These are phyloP conservation scores for Talaromyces thailandensis DNA, from an alignment of 495 filamentous ascomycete species.

Conservation along the genomic window DNA sequence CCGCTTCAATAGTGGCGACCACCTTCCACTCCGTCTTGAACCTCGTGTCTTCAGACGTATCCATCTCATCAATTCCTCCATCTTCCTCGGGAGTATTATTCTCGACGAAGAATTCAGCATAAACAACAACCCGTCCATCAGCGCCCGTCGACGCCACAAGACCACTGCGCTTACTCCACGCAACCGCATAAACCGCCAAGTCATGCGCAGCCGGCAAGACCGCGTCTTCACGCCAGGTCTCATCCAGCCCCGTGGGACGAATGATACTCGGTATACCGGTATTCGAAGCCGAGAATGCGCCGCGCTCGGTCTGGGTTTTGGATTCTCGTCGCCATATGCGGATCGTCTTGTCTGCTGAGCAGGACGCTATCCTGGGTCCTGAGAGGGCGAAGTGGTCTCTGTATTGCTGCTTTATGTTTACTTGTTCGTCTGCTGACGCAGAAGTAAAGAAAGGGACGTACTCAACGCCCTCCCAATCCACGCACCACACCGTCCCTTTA, in stretches of 20 bases:
- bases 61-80: slow-evolving; percentile 27
- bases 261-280: slow-evolving; percentile 71
- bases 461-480: slow-evolving; percentile 62
- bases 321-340: slow-evolving; percentile 65
- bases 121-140: slow-evolving; percentile 77
- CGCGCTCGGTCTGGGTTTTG: slow-evolving; percentile 28
- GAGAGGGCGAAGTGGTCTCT: slow-evolving; percentile 31
- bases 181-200: slow-evolving; percentile 68
- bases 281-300: slow-evolving; percentile 17
- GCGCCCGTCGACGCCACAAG: slow-evolving; percentile 75
- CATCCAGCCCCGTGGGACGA: slow-evolving; percentile 56
- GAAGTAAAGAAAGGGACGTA: slow-evolving; percentile 11
- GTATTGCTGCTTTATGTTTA: slow-evolving; percentile 22
- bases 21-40: slow-evolving; percentile 56
- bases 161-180: slow-evolving; percentile 70
- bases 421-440: not conserved
- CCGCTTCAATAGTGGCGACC: slow-evolving; percentile 52
- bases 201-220: slow-evolving; percentile 65
- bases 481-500: slow-evolving; percentile 72
- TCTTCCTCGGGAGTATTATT: slow-evolving; percentile 15
- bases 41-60: slow-evolving; percentile 13
- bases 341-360: slow-evolving; percentile 69
- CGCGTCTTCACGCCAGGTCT: slow-evolving; percentile 70
- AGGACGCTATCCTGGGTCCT: slow-evolving; percentile 62
- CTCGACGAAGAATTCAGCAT: slow-evolving; percentile 48